These are phyloP conservation scores for Prosopis cineraria DNA, from an alignment of 306 rosid genomes.

Conservation along the genomic window DNA sequence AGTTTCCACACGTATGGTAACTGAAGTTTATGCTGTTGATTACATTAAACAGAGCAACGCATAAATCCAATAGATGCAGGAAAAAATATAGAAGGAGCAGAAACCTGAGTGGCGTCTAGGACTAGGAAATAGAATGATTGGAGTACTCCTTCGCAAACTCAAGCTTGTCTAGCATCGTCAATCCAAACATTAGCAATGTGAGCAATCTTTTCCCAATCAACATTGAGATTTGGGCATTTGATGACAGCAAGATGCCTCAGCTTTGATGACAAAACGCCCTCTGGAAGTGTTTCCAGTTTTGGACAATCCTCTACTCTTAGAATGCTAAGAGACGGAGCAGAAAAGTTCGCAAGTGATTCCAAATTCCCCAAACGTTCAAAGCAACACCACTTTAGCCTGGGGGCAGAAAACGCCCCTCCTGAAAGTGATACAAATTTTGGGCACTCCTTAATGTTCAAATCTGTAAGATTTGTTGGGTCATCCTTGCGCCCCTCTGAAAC, in stretches of 20 bases:
- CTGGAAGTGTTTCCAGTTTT: not conserved
- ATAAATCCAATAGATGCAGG: too few relatives aligned
- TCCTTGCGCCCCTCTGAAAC: not conserved
- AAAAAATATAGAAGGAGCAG: too few relatives aligned
- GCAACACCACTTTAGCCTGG: not conserved
- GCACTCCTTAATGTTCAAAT: not conserved
- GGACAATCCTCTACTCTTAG: not conserved
- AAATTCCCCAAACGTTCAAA: not conserved
- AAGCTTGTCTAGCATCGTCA: too few relatives aligned
- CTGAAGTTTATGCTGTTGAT: too few relatives aligned
- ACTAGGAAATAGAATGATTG: too few relatives aligned
- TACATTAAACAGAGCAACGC: too few relatives aligned
- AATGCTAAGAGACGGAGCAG: not conserved
- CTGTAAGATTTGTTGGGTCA: not conserved
- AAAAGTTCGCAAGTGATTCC: not conserved
- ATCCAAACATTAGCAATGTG: too few relatives aligned
- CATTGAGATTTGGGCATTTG: not conserved
- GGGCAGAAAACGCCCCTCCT: not conserved
- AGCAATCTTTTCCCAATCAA: not conserved
- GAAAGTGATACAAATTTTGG: not conserved
- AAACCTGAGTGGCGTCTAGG: too few relatives aligned
- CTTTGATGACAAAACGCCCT: not conserved
- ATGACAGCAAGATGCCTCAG: not conserved
- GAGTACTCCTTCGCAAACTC: too few relatives aligned
- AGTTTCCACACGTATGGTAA: too few relatives aligned